Evolutionary conservation across 2,329 filamentous ascomycete species (phyloP).

Genomic region (Geosmithia putterillii): DNA sequence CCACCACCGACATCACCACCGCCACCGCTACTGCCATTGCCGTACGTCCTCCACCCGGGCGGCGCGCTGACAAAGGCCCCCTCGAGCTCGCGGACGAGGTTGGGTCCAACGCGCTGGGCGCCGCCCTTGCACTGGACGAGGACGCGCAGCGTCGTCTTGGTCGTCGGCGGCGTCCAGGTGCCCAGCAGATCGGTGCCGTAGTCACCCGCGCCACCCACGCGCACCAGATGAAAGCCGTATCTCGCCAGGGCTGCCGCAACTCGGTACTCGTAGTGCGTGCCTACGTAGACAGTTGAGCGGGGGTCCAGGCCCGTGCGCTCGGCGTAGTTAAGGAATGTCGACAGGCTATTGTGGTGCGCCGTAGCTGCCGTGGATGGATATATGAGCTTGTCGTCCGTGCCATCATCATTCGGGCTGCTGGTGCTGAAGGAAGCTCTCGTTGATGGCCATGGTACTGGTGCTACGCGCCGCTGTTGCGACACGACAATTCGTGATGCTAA

Average conservation of each 20-base stretch:
- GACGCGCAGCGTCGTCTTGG: conserved; percentile 26
- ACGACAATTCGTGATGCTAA: neutral
- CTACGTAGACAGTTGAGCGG: conserved; percentile 49
- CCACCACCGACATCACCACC: too few relatives aligned
- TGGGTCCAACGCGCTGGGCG: conserved; percentile 37
- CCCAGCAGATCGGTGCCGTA: conserved; percentile 65
- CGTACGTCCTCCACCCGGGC: conserved; percentile 52
- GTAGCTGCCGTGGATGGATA: conserved; percentile 33
- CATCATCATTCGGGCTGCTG: neutral
- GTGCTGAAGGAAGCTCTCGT: neutral
- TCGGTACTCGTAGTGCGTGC: conserved; percentile 69
- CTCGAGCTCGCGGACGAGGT: conserved; percentile 61
- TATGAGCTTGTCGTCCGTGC: conserved; percentile 6
- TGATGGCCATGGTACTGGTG: neutral
- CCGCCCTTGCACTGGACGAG: conserved; percentile 60
- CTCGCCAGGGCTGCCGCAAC: conserved; percentile 40
- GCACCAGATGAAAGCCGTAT: conserved; percentile 52
- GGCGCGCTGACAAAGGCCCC: conserved; percentile 68
- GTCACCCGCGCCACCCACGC: conserved; percentile 56
- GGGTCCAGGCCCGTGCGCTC: conserved; percentile 39
- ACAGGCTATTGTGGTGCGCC: conserved; percentile 46
- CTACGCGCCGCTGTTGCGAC: neutral
- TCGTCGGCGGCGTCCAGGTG: conserved; percentile 47
- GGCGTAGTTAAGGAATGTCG: conserved; percentile 54
- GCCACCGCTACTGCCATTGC: conserved; percentile 8